Evolutionary conservation across 2,329 filamentous ascomycete genomes (phyloP).

Genomic region (Phyllosticta citrichinensis): DNA sequence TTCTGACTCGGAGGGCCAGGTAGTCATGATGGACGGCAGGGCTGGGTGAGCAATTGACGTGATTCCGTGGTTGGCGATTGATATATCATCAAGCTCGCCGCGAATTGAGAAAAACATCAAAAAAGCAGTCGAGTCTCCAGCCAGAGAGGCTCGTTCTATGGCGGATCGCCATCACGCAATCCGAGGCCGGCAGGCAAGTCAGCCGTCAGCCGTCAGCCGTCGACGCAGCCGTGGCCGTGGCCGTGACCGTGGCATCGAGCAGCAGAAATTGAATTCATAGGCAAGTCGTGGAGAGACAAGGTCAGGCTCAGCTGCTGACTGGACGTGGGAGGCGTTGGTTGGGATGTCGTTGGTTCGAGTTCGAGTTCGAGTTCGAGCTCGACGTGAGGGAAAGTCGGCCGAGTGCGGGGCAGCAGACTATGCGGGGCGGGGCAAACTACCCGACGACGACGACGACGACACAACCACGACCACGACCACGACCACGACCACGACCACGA

Average conservation of each 20-base stretch:
- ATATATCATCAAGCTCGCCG: no score
- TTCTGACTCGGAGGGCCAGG: conserved; percentile 2
- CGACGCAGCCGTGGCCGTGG: neutral
- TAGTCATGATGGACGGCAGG: neutral
- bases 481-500: no score
- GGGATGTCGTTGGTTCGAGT: neutral
- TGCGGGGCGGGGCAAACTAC: no score
- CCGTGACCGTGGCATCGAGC: neutral
- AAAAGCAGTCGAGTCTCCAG: neutral
- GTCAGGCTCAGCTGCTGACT: neutral
- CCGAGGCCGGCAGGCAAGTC: neutral
- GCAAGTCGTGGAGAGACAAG: neutral
- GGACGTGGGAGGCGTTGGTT: neutral
- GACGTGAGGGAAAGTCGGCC: neutral
- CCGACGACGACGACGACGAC: no score
- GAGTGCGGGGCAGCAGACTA: neutral
- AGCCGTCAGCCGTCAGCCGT: neutral
- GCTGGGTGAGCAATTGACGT: no score
- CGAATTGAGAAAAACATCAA: neutral
- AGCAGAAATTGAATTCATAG: no score
- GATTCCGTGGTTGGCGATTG: neutral
- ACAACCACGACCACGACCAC: no score
- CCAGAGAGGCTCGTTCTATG: neutral
- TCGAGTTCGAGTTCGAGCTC: no score
- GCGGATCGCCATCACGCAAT: neutral